These are phyloP conservation scores for Lachancea mirantina DNA, from an alignment of 805 yeast genomes.

Conservation along the genomic window DNA sequence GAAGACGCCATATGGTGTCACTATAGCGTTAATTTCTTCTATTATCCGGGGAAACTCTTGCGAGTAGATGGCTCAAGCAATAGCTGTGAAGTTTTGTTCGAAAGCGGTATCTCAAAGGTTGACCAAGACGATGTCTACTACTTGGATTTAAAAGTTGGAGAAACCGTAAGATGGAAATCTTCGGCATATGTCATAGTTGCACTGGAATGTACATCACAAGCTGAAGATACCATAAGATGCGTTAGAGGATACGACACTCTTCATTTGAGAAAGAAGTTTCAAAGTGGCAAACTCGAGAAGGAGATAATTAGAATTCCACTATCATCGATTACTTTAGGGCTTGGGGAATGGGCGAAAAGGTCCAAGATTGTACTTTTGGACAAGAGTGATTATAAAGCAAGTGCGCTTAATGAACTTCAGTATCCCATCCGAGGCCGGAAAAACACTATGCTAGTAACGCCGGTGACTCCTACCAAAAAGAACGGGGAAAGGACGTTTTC, in stretches of 20 bases:
- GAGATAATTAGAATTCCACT: conserved; percentile 20
- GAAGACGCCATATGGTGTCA: conserved; percentile 47
- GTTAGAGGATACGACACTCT: conserved; percentile 56
- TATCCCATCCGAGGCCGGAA: conserved; percentile 22
- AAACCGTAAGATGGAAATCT: conserved; percentile 36
- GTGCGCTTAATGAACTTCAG: conserved; percentile 12
- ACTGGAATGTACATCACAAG: conserved; percentile 27
- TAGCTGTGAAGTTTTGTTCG: conserved; percentile 18
- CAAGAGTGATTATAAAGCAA: conserved; percentile 10
- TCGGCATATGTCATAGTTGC: conserved; percentile 41
- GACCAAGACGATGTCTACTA: conserved; percentile 32
- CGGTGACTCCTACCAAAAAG: conserved; percentile 2
- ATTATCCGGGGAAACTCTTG: conserved; percentile 44
- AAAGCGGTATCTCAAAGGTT: conserved; percentile 13
- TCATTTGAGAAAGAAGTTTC: conserved; percentile 28
- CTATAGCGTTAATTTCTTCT: conserved; percentile 36
- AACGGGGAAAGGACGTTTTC: neutral
- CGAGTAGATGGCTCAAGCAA: conserved; percentile 16
- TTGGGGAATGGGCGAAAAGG: conserved; percentile 32
- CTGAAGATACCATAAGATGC: conserved; percentile 37
- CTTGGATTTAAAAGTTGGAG: conserved; percentile 54
- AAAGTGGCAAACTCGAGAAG: conserved; percentile 17
- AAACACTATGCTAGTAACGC: conserved; percentile 7
- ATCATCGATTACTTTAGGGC: conserved; percentile 28
- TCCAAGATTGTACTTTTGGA: conserved; percentile 23